Base-by-base conservation (phyloP, 192 early-diverging fungal genomes). In the Coemansia sp. region DNA sequence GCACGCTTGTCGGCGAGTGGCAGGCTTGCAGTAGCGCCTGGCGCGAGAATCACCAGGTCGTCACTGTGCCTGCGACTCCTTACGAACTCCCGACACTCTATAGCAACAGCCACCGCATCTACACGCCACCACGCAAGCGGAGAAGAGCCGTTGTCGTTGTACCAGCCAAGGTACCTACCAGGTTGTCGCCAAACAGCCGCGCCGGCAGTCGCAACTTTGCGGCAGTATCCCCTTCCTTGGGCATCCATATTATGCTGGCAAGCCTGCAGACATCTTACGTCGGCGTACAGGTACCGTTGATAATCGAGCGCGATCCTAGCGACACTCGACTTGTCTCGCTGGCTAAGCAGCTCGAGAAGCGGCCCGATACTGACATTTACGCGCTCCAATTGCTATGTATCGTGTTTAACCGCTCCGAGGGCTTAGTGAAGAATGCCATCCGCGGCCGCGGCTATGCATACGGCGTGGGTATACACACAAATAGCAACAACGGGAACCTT, bases 401-500 rank as follows among this genome's bases (percentile, higher is more conserved):
- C 52, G 74, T 95, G 8, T 78, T 96, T 16, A 90, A 90, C 15
- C 85, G 90, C 41, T 85, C 88, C 31, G 94, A 94, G 59, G 94
- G 94, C 3, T 88, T 92, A n/a, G 69, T 96, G 5, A 95, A 93
- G 72, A 91, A 87, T n/a, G 88, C 90, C 0, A 90, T 96, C 12
- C 87, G 94, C 13, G 93, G 93, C 20, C 82, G 81, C 22, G 90
- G 91, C 44, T 91, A 90, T 64, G 94, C 94, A 0, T 96, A 96
- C 67, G 93, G 88, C 49, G 68, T 84, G 15, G 81, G 76, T 1
- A 71, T 78, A 20, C 81, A 84, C 65, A 61, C 74, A 1, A 65
- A 52, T 1, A 51, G 31, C 42, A 64, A 70, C 15, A 65, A 76
- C 24, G 81, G 81, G 16, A 65, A 71, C 42, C 44, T 84, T n/a